Base-by-base conservation (phyloP, 768 basidiomycete genomes). In the Tulasnella sp. region DNA sequence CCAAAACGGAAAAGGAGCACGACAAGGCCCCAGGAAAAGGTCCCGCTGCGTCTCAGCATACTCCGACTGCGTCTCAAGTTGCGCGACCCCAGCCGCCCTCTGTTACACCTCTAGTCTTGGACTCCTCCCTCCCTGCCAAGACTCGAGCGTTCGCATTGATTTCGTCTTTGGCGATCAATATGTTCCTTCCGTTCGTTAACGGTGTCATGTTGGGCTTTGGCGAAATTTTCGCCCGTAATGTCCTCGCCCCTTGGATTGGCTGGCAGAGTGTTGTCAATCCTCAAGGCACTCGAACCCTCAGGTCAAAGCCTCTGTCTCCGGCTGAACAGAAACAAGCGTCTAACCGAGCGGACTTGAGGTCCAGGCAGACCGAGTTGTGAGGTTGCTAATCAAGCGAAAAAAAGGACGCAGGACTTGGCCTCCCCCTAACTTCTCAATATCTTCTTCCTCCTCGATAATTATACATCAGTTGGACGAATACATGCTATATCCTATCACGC, bases 151-250 rank as follows among this genome's bases (percentile, higher is more conserved):
- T 88, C 55, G 92, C 94, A 11, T 83, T 93, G 74, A 84, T 91
- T 75, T 91, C 93, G 20, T 90, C 92, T 32, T 83, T 95, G 80
- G 92, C 92, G 37, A 93, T 97, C 83, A 96, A 97, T 83, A 83
- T 97, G 79, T 83, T 93, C 0, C 87, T 97, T 51, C 95, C 95
- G 0, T 97, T 97, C 83, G 88, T 97, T 11, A 97, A 96, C 80
- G 95, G 95, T 26, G 93, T 97, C 78, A 97, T 97, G 95, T 89
- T 96, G 73, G 95, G 95, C n/a, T 96, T 96, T 82, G 95, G 95
- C 55, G 95, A 97, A 84, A 92, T 97, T 73, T 95, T 96, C 82
- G 95, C 85, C 1, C 81, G 83, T 78, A 83, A 83, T 74, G 80
- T 84, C 71, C 73, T 85, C 70, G 83, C 81, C 55, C 82, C 82